Base-by-base conservation (phyloP, 2,329 filamentous ascomycete genomes). In the Paecilomyces niveus region DNA sequence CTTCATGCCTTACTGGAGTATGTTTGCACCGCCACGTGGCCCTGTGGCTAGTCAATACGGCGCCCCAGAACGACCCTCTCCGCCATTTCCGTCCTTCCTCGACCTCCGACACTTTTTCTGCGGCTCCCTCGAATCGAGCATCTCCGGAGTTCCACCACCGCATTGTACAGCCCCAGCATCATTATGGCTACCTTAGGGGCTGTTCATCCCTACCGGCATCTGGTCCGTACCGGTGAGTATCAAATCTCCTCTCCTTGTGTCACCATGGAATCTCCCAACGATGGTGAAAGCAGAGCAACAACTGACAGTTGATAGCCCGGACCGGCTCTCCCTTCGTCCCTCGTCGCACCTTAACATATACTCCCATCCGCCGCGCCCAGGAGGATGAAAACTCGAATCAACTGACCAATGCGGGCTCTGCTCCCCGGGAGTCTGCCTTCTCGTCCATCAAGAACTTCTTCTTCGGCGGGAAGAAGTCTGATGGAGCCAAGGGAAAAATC, bases 141-240 rank as follows among this genome's bases (percentile, higher is more conserved):
- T 65, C 61, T 61, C 54, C 59, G 51, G 39, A 52, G 55, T 59
- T 59, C 60, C 39, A 58, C 59, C 59, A 59, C 57, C 56, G 57
- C 62, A 53, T 39, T 63, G 62, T 58, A 58, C 54, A 45, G 39
- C 39, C 39, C 39, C 39, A 45, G 39, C n/a, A 6, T 60, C 58
- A 64, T 57, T 60, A 75, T 74, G 73, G 73, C 73, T 65, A 70
- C 72, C 67, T 72, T 75, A 66, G 72, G 69, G 62, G 66, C 68
- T 62, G 59, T 73, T 53, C 67, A 71, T 64, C 69, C 68, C 21
- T 74, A 71, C 58, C 70, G 73, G 64, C 73, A 72, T 62, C 64
- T 77, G 59, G 59, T 72, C 62, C 72, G 72, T 61, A 65, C 73
- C 61, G 71, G 74, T 76, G 67, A 51, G 64, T 61, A 22, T 8